Percentiles rank a stretch among this genome's conserved stretches.
Conservation (phyloP, 1,284 basidiomycete genomes). For the Marasmius oreades region DNA sequence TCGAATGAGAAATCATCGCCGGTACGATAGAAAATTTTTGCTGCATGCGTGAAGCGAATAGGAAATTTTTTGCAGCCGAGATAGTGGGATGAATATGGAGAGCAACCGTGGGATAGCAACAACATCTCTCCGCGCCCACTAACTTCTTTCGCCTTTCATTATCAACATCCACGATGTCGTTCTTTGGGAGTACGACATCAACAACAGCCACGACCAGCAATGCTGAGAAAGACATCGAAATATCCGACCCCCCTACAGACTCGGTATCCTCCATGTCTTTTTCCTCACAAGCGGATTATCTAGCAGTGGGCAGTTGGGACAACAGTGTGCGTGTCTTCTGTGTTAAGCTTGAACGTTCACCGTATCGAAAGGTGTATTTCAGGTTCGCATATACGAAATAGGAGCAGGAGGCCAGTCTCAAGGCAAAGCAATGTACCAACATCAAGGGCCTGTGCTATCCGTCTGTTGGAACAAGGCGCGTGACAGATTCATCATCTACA, state of each 20-base stretch:
- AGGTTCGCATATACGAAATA: conserved; percentile 59
- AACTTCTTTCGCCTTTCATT: not conserved
- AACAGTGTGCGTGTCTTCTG: conserved; percentile 40
- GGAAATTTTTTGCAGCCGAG: not conserved
- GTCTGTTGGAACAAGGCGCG: conserved; percentile 74
- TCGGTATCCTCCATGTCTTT: conserved; percentile 56
- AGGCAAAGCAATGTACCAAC: conserved; percentile 76
- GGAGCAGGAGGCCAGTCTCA: conserved; percentile 52
- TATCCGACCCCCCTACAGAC: conserved; percentile 53
- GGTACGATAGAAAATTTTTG: too few species aligned
- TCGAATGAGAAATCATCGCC: too few species aligned
- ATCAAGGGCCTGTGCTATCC: conserved; percentile 78
- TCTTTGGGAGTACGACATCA: conserved; percentile 9
- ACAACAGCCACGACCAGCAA: conserved; percentile 9
- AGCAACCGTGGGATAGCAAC: not conserved
- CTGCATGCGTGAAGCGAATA: not conserved
- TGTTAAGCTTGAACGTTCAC: not conserved
- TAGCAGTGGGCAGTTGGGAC: conserved; percentile 63
- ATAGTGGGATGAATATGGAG: not conserved
- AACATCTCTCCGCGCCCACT: not conserved
- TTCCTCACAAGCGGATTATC: conserved; percentile 44
- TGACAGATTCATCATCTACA: not conserved
- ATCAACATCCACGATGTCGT: conserved; percentile 11
- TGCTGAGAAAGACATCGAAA: conserved; percentile 55
- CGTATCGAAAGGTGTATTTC: not conserved